Conservation (phyloP, 1,284 basidiomycete species). For the Butyriboletus appendiculatus region DNA sequence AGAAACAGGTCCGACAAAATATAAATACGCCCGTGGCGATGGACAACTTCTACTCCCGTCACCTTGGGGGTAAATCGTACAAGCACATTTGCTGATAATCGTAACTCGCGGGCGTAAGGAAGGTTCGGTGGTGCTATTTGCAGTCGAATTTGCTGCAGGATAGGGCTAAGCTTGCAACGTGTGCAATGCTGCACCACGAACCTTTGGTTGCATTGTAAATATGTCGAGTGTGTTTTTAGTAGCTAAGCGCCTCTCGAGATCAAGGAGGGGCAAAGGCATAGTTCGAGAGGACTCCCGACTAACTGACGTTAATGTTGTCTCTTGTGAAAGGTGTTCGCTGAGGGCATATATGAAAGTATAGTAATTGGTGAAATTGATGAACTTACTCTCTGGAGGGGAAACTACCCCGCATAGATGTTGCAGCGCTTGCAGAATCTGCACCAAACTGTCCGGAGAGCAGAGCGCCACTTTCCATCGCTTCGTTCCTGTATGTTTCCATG, state of each 20-base stretch:
- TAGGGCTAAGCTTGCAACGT: conserved; percentile 15
- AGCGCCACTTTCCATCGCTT: conserved; percentile 2
- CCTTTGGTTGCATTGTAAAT: conserved; percentile 96
- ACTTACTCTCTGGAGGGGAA: conserved; percentile 58
- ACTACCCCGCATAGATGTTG: conserved; percentile 52
- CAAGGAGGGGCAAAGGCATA: conserved; percentile 59
- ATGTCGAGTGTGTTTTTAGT: conserved; percentile 87
- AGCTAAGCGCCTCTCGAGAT: conserved; percentile 82
- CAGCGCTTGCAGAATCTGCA: conserved; percentile 42
- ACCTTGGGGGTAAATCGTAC: conserved; percentile 80
- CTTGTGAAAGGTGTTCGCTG: conserved; percentile 61
- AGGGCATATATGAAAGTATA: conserved; percentile 1
- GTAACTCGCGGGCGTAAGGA: conserved; percentile 79
- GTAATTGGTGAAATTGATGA: conserved; percentile 1
- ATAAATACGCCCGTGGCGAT: conserved; percentile 82
- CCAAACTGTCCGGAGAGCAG: conserved; percentile 33
- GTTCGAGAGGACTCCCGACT: conserved; percentile 52
- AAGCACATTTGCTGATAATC: conserved; percentile 73
- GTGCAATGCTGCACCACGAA: conserved; percentile 34
- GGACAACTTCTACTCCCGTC: conserved; percentile 72
- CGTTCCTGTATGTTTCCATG: conserved; percentile 3
- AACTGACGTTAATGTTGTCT: conserved; percentile 55
- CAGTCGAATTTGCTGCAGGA: conserved; percentile 77
- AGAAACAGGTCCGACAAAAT: conserved; percentile 93
- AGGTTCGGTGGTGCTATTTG: conserved; percentile 87